Evolutionary conservation across 345 rosid species (phyloP), one percentile per base, ranked within the genome.

Genomic region (Angophora floribunda): DNA sequence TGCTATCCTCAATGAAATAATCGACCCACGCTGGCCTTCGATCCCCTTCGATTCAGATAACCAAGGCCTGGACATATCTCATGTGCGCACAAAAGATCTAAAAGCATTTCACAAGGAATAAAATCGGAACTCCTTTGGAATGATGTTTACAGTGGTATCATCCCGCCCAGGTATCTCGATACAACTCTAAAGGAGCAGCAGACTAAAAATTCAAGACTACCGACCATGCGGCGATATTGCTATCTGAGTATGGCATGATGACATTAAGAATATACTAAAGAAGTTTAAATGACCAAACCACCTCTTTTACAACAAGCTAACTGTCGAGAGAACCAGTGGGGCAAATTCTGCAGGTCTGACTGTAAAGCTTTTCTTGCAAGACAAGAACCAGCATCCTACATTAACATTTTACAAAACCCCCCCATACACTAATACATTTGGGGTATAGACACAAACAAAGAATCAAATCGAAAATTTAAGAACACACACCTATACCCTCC

Each of bases 401-500:
- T 55, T 19, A 75, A 85, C 55, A 85, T 85, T 85, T n/a, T 85
- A 85, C 86, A 85, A 85, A 85, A 52, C 49, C 49, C 36, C 87
- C 65, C 87, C 52, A 78, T 87, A 85, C 50, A 63, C 90, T 87
- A 67, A 59, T 55, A 86, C 87, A 87, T 85, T 75, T 51, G 53
- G 28, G 51, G 82, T 3, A 88, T 87, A 89, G 87, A 75, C 82
- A 55, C 87, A 88, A 86, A 12, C 30, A 88, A 87, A 89, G 87
- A 87, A 87, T 82, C 52, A 16, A 36, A 36, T 36, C 17, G 47
- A 75, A 75, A 75, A 75, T 75, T 75, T 75, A 75, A 75, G 82
- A 75, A 87, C 45, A 65, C 65, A 45, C 49, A 49, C 94, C 82
- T 93, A 90, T 93, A 92, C 90, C 92, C 90, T 82, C 92, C 92